Percentiles rank a stretch among this genome's conserved stretches.
phyloP scores from a whole-genome alignment of 1,139 yeast genomes.

The Hemisphaericaspora xylanilytica region DNA sequence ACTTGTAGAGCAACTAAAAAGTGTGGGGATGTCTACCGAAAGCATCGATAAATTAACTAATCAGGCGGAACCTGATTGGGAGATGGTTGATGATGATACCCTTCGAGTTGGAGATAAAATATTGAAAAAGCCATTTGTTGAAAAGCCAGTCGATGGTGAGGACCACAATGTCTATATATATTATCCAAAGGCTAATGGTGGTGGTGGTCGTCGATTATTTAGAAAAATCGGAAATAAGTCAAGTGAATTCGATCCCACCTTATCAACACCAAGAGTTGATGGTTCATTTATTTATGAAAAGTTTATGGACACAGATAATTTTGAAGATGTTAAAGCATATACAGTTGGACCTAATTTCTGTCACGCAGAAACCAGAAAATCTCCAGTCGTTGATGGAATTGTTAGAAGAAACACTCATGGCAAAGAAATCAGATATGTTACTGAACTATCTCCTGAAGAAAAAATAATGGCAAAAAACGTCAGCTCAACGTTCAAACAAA shows the following conservation, averaged over 20 bases:
- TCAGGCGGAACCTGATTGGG: slow-evolving; percentile 75
- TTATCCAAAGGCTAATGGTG: slow-evolving; percentile 85
- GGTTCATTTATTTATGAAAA: slow-evolving; percentile 93
- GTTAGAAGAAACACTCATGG: slow-evolving; percentile 98
- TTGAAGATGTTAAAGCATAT: slow-evolving; percentile 97
- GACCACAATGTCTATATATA: slow-evolving; percentile 96
- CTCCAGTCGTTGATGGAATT: slow-evolving; percentile 98
- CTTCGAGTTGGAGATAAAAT: slow-evolving; percentile 70
- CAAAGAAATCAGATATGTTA: slow-evolving; percentile 88
- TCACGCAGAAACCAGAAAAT: slow-evolving; percentile 97
- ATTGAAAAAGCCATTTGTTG: slow-evolving; percentile 89
- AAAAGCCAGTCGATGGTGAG: slow-evolving; percentile 98
- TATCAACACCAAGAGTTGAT: slow-evolving; percentile 72
- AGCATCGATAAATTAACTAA: slow-evolving; percentile 62
- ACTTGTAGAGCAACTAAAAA: slow-evolving; percentile 46
- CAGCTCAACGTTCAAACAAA: slow-evolving; percentile 76
- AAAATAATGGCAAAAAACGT: slow-evolving; percentile 76
- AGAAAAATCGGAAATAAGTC: slow-evolving; percentile 97
- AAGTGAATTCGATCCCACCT: slow-evolving; percentile 88
- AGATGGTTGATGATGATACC: slow-evolving; percentile 87
- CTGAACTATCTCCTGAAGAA: slow-evolving; percentile 74
- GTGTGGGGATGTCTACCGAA: slow-evolving; percentile 36
- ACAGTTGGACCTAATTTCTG: slow-evolving; percentile 90
- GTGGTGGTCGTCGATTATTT: slow-evolving; percentile 93
- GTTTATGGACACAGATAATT: slow-evolving; percentile 97